Evolutionary conservation across 2,329 filamentous ascomycete species (phyloP), one percentile per base, ranked within the genome.

Genomic region (Bipolaris victoriae): DNA sequence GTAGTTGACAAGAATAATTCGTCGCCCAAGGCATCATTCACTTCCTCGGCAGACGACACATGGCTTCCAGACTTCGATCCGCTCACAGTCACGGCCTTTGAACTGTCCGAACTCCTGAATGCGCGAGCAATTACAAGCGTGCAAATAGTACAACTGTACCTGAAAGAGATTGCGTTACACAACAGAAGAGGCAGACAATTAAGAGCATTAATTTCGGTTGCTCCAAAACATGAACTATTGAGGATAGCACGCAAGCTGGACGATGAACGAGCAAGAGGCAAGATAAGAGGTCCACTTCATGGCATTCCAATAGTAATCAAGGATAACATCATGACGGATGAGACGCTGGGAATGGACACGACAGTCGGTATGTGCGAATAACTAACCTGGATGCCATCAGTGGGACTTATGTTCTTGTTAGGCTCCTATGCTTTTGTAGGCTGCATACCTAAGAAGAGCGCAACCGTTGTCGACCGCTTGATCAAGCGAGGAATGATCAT

Each of bases 271-370:
- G 63, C 60, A 29, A 65, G 64, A 31, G 76, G 76, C 15, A 71
- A 68, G 46, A 58, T 71, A 16, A 73, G 77, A 41, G 72, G 77
- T 2, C 71, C 72, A 5, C 53, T 80, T n/a, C 78, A 80, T 62
- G 78, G 78, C 5, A 78, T 79, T 47, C 77, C 78, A 0, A 73
- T 80, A 44, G 69, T 80, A 1, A 39, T 79, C 11, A 79, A 81
- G 60, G 78, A 80, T 52, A 75, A 77, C 45, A 76, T 79, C 36
- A 73, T 77, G 63, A 78, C 77, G 4, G 68, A 75, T 47, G 62
- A 64, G 6, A 70, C 66, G 18, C 56, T 77, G 33, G 77, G 76
- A 1, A 75, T 80, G 75, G 72, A 75, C 33, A 79, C 78, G 3
- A 79, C 77, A 20, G 77, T 74, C 18, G 78, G 78, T 65, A 68